Base-by-base conservation (phyloP, 805 yeast genomes). In the Wickerhamomyces strasburgensis region DNA sequence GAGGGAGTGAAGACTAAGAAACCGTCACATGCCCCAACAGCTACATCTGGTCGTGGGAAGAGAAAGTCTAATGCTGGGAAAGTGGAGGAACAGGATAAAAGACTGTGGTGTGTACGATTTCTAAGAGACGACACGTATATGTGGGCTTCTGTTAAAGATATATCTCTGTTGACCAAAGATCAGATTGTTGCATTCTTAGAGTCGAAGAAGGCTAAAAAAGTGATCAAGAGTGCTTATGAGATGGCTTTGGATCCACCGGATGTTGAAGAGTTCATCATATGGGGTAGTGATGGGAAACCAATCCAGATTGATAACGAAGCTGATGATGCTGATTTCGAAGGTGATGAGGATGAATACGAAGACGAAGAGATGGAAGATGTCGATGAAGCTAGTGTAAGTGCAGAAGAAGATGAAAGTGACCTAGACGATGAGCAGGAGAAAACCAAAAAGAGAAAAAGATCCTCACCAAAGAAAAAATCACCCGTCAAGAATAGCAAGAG, bases 61-160 rank as follows among this genome's bases (percentile, higher is more conserved):
- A 35, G 47, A 14, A 35, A 27, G 26, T 21, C 40, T 7, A 29
- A 19, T 3, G 31, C 31, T 5, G 26, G 25, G 19, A 17, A 29
- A 10, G 36, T 15, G 14, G 37, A 27, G 2, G 31, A 15, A 21
- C 39, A 21, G 11, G 40, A 43, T 7, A 25, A 46, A 6, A 46
- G 47, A 39, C 53, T 45, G 9, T 67, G 54, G 74, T 84, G 60
- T 48, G 87, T 83, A 13, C 67, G 84, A 40, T 82, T 83, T 55
- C 77, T 81, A 54, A 74, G 75, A 49, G 90, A 83, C 54, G 84
- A 78, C 52, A 79, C 81, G 13, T 81, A 78, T 51, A 75, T 76
- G 48, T 82, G 89, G 89, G 75, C 77, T 27, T 63, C 70, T 19
- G 49, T 57, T 5, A 54, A 61, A 23, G 88, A 81, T 43, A 51